A percentile compares a stretch with the other conserved stretches of the same genome.
These are phyloP conservation scores for Collybia sordida DNA, from an alignment of 768 basidiomycete species.

Conservation along the genomic window DNA sequence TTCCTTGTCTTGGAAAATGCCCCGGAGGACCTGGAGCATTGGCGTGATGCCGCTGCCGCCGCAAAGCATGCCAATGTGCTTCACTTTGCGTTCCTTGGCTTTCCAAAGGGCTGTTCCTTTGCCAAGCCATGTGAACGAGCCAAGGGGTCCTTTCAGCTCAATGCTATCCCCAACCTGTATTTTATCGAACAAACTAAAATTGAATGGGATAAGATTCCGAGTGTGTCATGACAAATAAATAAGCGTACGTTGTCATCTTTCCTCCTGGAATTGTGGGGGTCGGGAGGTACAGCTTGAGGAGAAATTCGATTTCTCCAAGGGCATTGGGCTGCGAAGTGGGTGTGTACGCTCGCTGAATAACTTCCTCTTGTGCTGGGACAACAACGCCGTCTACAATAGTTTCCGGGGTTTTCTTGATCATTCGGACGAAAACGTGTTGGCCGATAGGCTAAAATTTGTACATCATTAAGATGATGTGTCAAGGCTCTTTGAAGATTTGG, in stretches of 20 bases:
- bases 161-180: slow-evolving; percentile 47
- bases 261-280: not conserved
- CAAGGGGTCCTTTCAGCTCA: slow-evolving; percentile 61
- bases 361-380: slow-evolving; percentile 18
- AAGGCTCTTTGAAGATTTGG: not conserved
- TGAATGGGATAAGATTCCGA: too few species aligned
- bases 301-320: slow-evolving; percentile 47
- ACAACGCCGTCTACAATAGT: slow-evolving; percentile 14
- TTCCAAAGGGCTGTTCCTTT: slow-evolving; percentile 34
- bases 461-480: too few species aligned
- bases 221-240: not conserved
- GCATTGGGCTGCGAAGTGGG: slow-evolving; percentile 46
- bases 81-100: slow-evolving; percentile 30
- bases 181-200: slow-evolving; percentile 25
- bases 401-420: slow-evolving; percentile 30
- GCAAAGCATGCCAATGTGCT: slow-evolving; percentile 52
- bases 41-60: slow-evolving; percentile 63
- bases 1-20: slow-evolving; percentile 37
- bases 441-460: slow-evolving; percentile 38
- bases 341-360: slow-evolving; percentile 60
- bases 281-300: slow-evolving; percentile 37
- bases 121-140: slow-evolving; percentile 54
- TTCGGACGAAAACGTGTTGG: slow-evolving; percentile 56
- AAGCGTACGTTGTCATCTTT: not conserved
- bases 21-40: slow-evolving; percentile 53